Evolutionary conservation across 139 green algal species (phyloP), one percentile per base, ranked within the genome.

Genomic region (Chlamydomonas sphaeroides): DNA sequence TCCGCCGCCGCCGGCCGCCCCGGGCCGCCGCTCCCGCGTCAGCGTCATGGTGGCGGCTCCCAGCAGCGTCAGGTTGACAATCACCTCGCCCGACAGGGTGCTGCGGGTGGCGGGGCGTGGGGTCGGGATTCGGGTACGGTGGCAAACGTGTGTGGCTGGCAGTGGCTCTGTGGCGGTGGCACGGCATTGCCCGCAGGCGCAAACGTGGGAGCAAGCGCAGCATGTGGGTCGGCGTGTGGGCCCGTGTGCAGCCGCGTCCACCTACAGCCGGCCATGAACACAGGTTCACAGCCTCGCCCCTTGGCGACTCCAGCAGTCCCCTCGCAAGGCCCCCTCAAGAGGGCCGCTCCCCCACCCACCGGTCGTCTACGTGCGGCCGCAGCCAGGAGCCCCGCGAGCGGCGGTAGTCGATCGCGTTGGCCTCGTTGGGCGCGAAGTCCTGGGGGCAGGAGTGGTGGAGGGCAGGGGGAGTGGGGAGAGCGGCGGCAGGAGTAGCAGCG

Each of bases 381-480:
- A 91, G 76, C 62, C 61, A 72, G 21, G 68, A 82, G 36, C 88
- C 73, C 1, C 72, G 57, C 0, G 33, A 35, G 25, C 10, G n/a
- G 15, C 71, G 68, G 80, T 91, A 91, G 45, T 86, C 84, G 42
- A 91, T 81, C 1, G 87, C 87, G 61, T 91, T 91, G 33, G 84
- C 87, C 77, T 91, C 87, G 53, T 87, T 89, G 10, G 87, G 87
- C 10, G 49, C 32, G 62, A 89, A 91, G 35, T 42, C 33, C 38
- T 71, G 65, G 5, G 36, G 2, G 65, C 63, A 10, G 4, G 4
- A 10, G 61, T 38, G n/a, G 21, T 39, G n/a, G n/a, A 17, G 4
- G 57, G 57, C 25, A 15, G 56, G 11, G 2, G 56, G 25, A 33
- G 20, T 32, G 56, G 25, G 53, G 20, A 7, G 25, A 25, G 11